These are phyloP conservation scores for Casuarina equisetifolia DNA, from an alignment of 306 rosid genomes.

Conservation along the genomic window DNA sequence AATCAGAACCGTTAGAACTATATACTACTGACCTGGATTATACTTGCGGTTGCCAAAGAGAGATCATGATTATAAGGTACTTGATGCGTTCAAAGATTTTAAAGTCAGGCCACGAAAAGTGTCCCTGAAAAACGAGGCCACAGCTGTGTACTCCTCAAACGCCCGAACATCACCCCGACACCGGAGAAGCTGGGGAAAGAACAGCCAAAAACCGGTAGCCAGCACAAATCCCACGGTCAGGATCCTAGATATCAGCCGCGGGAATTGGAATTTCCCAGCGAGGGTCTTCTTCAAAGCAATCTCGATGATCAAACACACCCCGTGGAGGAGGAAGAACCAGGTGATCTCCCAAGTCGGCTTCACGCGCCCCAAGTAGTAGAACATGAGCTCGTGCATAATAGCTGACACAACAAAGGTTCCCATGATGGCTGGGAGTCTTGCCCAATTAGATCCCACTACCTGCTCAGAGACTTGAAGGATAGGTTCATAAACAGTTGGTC, in stretches of 20 bases:
- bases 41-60: not conserved
- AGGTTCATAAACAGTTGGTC: conserved; percentile 42
- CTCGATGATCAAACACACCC: conserved; percentile 34
- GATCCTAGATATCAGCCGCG: conserved; percentile 19
- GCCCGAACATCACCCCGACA: too few species aligned
- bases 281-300: conserved; percentile 23
- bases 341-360: conserved; percentile 48
- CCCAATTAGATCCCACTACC: conserved; percentile 21
- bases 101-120: not conserved
- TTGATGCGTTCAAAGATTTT: not conserved
- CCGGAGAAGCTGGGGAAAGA: too few species aligned
- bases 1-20: too few species aligned
- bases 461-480: conserved; percentile 1
- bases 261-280: not conserved
- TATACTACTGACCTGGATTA: too few species aligned
- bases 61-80: not conserved
- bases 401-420: conserved; percentile 38
- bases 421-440: conserved; percentile 28
- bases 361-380: conserved; percentile 37
- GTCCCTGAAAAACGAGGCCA: not conserved
- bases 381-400: conserved; percentile 47
- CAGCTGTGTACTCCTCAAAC: too few species aligned
- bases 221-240: conserved; percentile 26
- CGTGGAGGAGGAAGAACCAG: conserved; percentile 40
- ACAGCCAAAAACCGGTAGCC: conserved; percentile 19